Percentiles rank a stretch among this genome's conserved stretches.
Evolutionary conservation across 306 rosid genomes (phyloP).

Genomic region (Morella rubra): DNA sequence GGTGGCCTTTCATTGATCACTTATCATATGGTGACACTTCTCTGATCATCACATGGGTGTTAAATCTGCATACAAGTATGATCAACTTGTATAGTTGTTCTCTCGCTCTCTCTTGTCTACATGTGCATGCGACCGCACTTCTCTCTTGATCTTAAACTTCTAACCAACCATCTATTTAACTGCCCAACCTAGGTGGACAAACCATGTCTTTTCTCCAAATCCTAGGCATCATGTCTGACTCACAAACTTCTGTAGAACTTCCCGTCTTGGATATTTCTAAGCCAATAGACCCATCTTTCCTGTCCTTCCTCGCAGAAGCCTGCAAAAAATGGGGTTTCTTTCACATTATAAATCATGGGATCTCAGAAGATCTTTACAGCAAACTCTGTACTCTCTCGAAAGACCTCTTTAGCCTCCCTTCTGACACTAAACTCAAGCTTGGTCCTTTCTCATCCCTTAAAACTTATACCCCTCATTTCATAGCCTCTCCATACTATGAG

Average conservation of each 20-base stretch:
- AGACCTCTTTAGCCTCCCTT: slow-evolving; percentile 63
- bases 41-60: neutral
- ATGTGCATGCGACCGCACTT: slow-evolving; percentile 7
- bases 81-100: neutral
- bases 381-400: slow-evolving; percentile 54
- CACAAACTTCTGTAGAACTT: slow-evolving; percentile 56
- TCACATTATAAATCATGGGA: slow-evolving; percentile 86
- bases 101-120: slow-evolving; percentile 19
- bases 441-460: slow-evolving; percentile 82
- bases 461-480: slow-evolving; percentile 86
- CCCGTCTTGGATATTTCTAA: slow-evolving; percentile 80
- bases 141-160: slow-evolving; percentile 33
- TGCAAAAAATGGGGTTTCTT: slow-evolving; percentile 94
- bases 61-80: neutral
- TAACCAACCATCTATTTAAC: slow-evolving; percentile 44
- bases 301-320: slow-evolving; percentile 59
- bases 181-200: slow-evolving; percentile 49
- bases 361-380: slow-evolving; percentile 68
- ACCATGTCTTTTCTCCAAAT: slow-evolving; percentile 45
- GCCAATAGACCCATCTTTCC: slow-evolving; percentile 56
- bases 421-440: slow-evolving; percentile 76
- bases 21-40: neutral
- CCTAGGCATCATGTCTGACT: slow-evolving; percentile 50
- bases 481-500: slow-evolving; percentile 98
- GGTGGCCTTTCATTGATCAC: neutral